Conservation (phyloP, 345 rosid species). For the Eucalyptus paniculata region DNA sequence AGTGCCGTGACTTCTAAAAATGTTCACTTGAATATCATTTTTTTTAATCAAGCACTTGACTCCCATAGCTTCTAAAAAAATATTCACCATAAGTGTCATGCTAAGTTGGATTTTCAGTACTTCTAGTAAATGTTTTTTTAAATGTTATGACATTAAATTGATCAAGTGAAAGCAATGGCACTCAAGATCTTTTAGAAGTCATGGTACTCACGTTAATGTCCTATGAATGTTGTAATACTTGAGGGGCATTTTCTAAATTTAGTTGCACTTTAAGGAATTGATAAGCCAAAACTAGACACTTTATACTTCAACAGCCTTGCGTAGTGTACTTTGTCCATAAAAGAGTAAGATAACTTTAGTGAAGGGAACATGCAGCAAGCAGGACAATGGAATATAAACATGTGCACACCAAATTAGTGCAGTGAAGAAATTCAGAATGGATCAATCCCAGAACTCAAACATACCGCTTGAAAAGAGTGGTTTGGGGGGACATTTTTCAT, state of each 20-base stretch:
- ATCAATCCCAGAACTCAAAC: background rate
- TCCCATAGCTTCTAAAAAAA: background rate
- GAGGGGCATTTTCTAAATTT: background rate
- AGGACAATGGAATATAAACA: background rate
- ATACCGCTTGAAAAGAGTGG: background rate
- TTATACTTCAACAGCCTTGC: background rate
- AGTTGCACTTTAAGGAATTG: background rate
- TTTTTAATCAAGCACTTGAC: background rate
- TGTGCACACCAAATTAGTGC: background rate
- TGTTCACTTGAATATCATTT: background rate
- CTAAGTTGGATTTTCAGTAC: background rate
- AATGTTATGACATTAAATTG: background rate
- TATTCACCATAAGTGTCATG: background rate
- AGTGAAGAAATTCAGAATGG: background rate
- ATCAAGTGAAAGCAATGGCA: background rate
- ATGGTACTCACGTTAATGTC: background rate
- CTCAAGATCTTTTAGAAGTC: background rate
- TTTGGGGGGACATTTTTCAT: background rate
- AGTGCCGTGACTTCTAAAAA: background rate
- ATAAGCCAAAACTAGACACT: background rate
- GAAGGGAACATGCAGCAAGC: background rate
- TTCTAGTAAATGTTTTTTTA: background rate
- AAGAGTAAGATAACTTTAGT: background rate
- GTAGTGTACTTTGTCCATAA: background rate
- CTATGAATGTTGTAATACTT: background rate